Evolutionary conservation across 257 asterid species (phyloP).

Genomic region (Solanum phureja): DNA sequence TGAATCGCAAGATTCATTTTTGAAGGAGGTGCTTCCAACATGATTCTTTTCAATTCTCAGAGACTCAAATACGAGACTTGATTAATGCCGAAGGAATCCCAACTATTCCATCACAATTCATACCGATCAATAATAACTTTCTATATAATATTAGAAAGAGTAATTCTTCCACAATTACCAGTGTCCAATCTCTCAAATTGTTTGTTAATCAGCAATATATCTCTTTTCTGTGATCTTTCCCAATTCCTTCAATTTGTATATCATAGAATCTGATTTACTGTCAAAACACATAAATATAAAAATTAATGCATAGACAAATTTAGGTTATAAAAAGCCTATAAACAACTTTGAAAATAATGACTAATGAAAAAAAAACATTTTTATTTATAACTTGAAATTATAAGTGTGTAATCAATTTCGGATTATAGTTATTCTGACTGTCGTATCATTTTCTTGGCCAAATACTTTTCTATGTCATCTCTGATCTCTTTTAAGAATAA

Average conservation of each 20-base stretch:
- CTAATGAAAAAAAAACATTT: too few relatives aligned
- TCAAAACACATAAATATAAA: not conserved
- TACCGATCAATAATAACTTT: not conserved
- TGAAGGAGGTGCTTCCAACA: not conserved
- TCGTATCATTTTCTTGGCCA: too few relatives aligned
- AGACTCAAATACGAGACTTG: not conserved
- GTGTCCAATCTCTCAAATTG: conserved; percentile 76
- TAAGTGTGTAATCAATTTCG: too few relatives aligned
- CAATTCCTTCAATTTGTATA: conserved; percentile 90
- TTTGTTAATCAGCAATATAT: conserved; percentile 46
- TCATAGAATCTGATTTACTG: conserved; percentile 77
- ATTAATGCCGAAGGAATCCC: accelerated
- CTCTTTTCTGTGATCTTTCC: conserved; percentile 64
- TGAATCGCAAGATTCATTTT: accelerated
- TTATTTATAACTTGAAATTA: too few relatives aligned
- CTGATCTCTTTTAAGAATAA: too few relatives aligned
- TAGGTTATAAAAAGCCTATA: too few relatives aligned
- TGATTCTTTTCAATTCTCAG: not conserved
- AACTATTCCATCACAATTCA: not conserved
- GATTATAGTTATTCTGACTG: too few relatives aligned
- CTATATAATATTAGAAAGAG: conserved; percentile 72
- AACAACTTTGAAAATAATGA: too few relatives aligned
- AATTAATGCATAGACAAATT: too few relatives aligned
- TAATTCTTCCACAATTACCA: conserved; percentile 77
- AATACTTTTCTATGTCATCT: too few relatives aligned